Evolutionary conservation across 2,329 filamentous ascomycete genomes (phyloP).

Genomic region (Lomentospora prolificans): DNA sequence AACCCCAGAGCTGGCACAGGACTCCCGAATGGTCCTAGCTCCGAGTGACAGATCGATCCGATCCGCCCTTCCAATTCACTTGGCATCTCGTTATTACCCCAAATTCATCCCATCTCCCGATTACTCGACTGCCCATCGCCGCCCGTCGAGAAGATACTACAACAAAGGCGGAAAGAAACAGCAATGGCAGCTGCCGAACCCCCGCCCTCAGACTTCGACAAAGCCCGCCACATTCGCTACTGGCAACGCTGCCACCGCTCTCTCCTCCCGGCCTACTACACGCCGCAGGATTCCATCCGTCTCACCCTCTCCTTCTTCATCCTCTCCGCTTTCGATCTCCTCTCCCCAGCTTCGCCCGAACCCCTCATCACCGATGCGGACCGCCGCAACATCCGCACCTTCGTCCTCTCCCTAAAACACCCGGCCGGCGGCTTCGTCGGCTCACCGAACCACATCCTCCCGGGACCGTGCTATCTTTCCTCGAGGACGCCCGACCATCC

Average conservation of each 20-base stretch:
- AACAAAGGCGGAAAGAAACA: not conserved
- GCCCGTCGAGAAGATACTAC: not conserved
- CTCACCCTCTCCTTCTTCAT: constrained; percentile 87
- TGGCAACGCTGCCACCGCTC: constrained; percentile 83
- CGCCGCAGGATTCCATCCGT: constrained; percentile 79
- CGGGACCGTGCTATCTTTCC: constrained; percentile 18
- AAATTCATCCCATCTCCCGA: no score
- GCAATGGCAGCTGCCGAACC: constrained; percentile 15
- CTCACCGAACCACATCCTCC: constrained; percentile 58
- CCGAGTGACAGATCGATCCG: no score
- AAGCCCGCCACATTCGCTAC: constrained; percentile 71
- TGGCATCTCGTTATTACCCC: no score
- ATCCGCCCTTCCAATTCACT: no score
- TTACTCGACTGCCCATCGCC: no score
- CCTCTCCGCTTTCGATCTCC: constrained; percentile 72
- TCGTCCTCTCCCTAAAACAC: constrained; percentile 83
- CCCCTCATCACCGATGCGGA: constrained; percentile 35
- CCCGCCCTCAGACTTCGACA: constrained; percentile 36
- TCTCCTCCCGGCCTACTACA: constrained; percentile 74
- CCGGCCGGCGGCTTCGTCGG: constrained; percentile 81
- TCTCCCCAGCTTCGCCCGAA: constrained; percentile 51
- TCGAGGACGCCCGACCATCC: not conserved
- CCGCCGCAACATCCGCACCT: constrained; percentile 44
- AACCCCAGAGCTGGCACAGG: no score
- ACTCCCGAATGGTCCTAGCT: no score